These are phyloP conservation scores for Globisporangium cystogenes DNA, from an alignment of 352 stramenopile species.

Conservation along the genomic window DNA sequence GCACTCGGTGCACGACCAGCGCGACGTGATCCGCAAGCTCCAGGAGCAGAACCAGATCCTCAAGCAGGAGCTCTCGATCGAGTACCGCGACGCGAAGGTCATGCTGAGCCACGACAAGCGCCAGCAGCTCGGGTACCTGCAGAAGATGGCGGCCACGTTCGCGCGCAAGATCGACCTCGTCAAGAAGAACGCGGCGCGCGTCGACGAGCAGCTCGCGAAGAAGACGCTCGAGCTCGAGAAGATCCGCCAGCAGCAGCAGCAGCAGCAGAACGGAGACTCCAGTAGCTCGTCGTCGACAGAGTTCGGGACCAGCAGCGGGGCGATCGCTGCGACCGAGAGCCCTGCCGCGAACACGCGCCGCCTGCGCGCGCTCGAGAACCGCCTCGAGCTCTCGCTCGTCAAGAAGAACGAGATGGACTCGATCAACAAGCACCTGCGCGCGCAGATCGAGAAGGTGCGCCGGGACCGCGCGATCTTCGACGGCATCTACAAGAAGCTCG, in stretches of 20 bases:
- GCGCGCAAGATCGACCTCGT: constrained; percentile 41
- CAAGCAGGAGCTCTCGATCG: constrained; percentile 68
- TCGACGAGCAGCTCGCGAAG: constrained; percentile 38
- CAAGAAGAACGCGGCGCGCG: constrained; percentile 31
- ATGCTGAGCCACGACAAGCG: constrained; percentile 52
- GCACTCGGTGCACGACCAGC: constrained; percentile 68
- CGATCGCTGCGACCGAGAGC: constrained; percentile 21
- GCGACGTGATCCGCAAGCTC: constrained; percentile 63
- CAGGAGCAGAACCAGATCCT: constrained; percentile 73
- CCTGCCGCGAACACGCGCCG: constrained; percentile 37
- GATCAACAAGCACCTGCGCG: constrained; percentile 72
- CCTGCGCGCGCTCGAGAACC: constrained; percentile 60
- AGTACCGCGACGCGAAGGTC: constrained; percentile 45
- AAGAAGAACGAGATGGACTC: constrained; percentile 82
- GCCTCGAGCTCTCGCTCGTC: constrained; percentile 65
- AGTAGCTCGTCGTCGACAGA: constrained; percentile 10
- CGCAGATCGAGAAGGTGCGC: constrained; percentile 63
- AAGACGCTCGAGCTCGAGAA: constrained; percentile 43
- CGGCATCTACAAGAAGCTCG: constrained; percentile 83
- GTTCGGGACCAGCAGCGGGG: not conserved
- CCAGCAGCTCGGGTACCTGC: constrained; percentile 47
- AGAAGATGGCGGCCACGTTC: constrained; percentile 40
- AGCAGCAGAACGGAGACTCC: constrained; percentile 14
- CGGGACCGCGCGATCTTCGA: constrained; percentile 75
- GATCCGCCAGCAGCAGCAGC: constrained; percentile 27